Evolutionary conservation across 2,329 filamentous ascomycete species (phyloP), one percentile per base, ranked within the genome.

Genomic region (Colletotrichum neosansevieriae): DNA sequence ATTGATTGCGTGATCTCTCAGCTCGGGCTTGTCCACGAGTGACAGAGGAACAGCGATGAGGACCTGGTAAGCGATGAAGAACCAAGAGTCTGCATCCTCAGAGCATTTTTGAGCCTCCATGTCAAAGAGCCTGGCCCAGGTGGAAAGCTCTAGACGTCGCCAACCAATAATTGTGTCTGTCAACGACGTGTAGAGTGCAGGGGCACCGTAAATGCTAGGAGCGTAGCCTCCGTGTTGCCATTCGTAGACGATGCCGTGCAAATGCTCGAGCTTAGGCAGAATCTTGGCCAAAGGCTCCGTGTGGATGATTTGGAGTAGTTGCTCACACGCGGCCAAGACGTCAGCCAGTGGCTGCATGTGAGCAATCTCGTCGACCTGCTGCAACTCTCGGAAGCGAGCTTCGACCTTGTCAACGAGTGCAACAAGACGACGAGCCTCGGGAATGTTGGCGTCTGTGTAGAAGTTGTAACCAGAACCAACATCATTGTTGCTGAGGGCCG

Each of bases 51-150:
- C 91, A 3, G 90, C 91, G 72, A 99, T 87, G 47, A 97, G 88
- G 4, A 91, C 93, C 78, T 98, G 94, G 75, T 98, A 99, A 1
- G 95, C 94, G 68, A 98, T 87, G 74, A 98, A 99, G 91, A 94
- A 99, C 96, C 96, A 99, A 15, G 92, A 91, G 73, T 90, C 91
- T 2, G 95, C 94, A 75, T 94, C 91, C 56, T 93, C 87, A 21
- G 90, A 84, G 73, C 91, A 94, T 74, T 92, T 94, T 60, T 88
- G 85, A 42, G 89, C 86, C 78, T 99, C 96, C 77, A 92, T 89
- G 72, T 97, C 93, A 69, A 99, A 91, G 3, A 99, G 80, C 47
- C 91, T 92, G 40, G 92, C 90, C 96, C 96, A 99, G 0, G 95
- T 98, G 0, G 92, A 92, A 29, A 99, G 84, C 76, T 99, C 96